A percentile compares a stretch with the other conserved stretches of the same genome.
Conservation (phyloP, 176 grass and related monocot species). For the Carex scoparia region DNA sequence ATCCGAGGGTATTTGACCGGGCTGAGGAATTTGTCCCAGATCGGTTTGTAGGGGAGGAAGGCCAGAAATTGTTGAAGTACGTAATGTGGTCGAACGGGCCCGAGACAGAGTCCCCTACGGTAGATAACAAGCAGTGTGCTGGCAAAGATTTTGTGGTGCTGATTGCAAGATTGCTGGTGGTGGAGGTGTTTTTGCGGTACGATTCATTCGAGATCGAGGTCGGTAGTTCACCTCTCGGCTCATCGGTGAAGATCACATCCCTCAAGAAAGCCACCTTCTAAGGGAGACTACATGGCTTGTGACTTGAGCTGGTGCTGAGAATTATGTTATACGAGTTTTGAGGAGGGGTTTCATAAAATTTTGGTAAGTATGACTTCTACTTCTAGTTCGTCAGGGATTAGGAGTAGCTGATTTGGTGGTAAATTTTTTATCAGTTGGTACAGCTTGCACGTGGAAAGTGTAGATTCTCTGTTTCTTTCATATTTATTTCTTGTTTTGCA, state of each 20-base stretch:
- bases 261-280: slow-evolving; percentile 90
- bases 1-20: slow-evolving; percentile 69
- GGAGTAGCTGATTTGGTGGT: not conserved
- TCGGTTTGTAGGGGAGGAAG: slow-evolving; percentile 69
- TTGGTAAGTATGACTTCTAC: not conserved
- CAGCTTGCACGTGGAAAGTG: not conserved
- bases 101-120: slow-evolving; percentile 66
- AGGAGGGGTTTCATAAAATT: not conserved
- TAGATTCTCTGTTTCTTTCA: not conserved
- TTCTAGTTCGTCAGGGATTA: not conserved
- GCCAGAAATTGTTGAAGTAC: slow-evolving; percentile 51
- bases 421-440: not conserved
- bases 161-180: slow-evolving; percentile 82
- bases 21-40: slow-evolving; percentile 75
- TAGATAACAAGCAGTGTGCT: slow-evolving; percentile 93
- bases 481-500: not conserved
- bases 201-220: slow-evolving; percentile 94
- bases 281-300: not conserved
- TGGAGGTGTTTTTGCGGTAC: slow-evolving; percentile 84
- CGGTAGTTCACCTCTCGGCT: slow-evolving; percentile 60
- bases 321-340: not conserved
- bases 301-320: not conserved
- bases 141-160: slow-evolving; percentile 97
- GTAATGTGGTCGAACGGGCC: slow-evolving; percentile 98
- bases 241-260: slow-evolving; percentile 80